These are phyloP conservation scores for Vanilla planifolia DNA, from an alignment of 106 monocot species.

Conservation along the genomic window DNA sequence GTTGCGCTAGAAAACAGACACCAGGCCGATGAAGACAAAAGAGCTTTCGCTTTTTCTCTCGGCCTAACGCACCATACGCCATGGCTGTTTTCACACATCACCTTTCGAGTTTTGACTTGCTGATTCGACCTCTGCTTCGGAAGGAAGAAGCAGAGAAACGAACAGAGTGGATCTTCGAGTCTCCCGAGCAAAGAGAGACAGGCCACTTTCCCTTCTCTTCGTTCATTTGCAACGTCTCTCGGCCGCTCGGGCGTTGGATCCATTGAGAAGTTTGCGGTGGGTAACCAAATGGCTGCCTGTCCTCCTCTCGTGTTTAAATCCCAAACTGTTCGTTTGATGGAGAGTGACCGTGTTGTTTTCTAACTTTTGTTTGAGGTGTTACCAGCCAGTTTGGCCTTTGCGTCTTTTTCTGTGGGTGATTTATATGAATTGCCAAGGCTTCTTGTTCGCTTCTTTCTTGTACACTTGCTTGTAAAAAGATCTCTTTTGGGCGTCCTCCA, in stretches of 20 bases:
- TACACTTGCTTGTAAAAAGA: neutral
- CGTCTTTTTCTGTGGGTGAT: conserved; percentile 2
- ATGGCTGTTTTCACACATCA: neutral
- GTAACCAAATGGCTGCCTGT: neutral
- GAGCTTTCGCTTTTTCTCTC: conserved; percentile 22
- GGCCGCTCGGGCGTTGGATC: neutral
- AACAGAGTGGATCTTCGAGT: neutral
- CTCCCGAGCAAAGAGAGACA: neutral
- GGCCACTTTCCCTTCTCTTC: neutral
- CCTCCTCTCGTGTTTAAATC: neutral
- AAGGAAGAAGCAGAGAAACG: neutral
- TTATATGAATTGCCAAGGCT: neutral
- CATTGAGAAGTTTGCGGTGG: neutral
- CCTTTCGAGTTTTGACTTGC: neutral
- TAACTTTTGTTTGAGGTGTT: neutral
- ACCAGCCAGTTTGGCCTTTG: neutral
- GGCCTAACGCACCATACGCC: conserved; percentile 16
- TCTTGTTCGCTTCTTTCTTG: neutral
- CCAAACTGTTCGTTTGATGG: conserved; percentile 2
- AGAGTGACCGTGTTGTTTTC: neutral
- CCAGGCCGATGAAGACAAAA: conserved; percentile 19
- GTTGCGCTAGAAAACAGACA: conserved; percentile 20
- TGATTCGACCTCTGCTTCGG: neutral
- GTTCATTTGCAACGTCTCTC: neutral
- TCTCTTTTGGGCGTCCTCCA: neutral